Evolutionary conservation across 345 rosid species (phyloP).

Genomic region (Lepidium didymum): DNA sequence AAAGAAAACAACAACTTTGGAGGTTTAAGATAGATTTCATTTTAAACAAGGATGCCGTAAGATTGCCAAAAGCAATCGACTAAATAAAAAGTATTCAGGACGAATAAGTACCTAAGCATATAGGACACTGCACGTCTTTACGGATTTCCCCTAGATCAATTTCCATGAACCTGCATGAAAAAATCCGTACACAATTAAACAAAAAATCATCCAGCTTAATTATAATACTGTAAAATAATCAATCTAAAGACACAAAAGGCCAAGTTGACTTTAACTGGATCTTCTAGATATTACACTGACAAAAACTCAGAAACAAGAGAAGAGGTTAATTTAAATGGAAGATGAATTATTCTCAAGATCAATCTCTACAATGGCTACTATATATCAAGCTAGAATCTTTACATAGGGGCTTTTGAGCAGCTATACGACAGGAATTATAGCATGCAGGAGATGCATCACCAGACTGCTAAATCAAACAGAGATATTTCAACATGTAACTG

Average conservation of each 20-base stretch:
- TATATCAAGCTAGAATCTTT: background rate
- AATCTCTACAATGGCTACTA: background rate
- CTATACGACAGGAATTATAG: slow-evolving; percentile 7
- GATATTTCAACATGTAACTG: background rate
- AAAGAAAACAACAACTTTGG: background rate
- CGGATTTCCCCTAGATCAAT: slow-evolving; percentile 56
- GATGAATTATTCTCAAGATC: background rate
- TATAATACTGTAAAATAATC: background rate
- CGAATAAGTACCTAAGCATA: slow-evolving; percentile 52
- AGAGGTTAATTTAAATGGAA: background rate
- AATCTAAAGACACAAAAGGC: background rate
- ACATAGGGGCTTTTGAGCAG: background rate
- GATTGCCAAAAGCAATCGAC: background rate
- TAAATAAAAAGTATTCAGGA: background rate
- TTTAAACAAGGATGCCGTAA: background rate
- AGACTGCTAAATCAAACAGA: background rate
- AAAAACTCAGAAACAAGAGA: background rate
- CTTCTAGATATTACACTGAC: background rate
- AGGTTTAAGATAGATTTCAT: background rate
- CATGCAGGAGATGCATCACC: slow-evolving; percentile 36
- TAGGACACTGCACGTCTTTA: slow-evolving; percentile 78
- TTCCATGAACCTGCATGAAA: slow-evolving; percentile 33
- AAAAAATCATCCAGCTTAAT: background rate
- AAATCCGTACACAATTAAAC: slow-evolving; percentile 12
- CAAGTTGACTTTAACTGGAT: background rate